Conservation (phyloP, 345 rosid species). For the Abelmoschus esculentus region DNA sequence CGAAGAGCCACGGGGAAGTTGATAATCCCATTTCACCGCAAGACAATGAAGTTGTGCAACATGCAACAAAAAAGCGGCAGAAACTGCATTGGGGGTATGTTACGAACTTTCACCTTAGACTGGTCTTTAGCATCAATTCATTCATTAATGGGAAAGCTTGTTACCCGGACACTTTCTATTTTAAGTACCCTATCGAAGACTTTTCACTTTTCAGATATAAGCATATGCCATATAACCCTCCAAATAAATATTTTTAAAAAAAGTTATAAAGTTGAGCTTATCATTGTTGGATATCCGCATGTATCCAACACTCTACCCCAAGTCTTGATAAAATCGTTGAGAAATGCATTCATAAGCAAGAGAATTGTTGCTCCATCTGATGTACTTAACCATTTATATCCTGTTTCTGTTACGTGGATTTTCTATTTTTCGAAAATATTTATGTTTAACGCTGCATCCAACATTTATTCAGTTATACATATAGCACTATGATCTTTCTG, state of each 20-base stretch:
- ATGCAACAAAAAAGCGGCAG: constrained; percentile 36
- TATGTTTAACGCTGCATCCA: background rate
- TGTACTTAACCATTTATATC: background rate
- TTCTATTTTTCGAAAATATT: background rate
- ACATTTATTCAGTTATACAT: background rate
- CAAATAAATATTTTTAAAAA: background rate
- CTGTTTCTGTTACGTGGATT: background rate
- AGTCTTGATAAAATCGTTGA: background rate
- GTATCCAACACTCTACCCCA: background rate
- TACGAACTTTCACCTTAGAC: background rate
- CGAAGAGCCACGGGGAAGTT: constrained; percentile 11
- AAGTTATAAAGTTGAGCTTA: background rate
- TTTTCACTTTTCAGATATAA: background rate
- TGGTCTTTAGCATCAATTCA: background rate
- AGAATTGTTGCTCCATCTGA: background rate
- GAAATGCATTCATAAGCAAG: background rate
- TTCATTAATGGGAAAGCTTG: background rate
- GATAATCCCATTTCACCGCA: constrained; percentile 11
- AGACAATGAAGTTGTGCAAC: constrained; percentile 9
- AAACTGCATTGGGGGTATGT: constrained; percentile 71
- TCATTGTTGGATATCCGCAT: background rate
- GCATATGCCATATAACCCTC: background rate
- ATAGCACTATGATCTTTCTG: background rate
- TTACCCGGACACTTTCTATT: background rate
- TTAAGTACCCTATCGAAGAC: background rate